Base-by-base conservation (phyloP, 106 monocot species). In the Posidonia australis region DNA sequence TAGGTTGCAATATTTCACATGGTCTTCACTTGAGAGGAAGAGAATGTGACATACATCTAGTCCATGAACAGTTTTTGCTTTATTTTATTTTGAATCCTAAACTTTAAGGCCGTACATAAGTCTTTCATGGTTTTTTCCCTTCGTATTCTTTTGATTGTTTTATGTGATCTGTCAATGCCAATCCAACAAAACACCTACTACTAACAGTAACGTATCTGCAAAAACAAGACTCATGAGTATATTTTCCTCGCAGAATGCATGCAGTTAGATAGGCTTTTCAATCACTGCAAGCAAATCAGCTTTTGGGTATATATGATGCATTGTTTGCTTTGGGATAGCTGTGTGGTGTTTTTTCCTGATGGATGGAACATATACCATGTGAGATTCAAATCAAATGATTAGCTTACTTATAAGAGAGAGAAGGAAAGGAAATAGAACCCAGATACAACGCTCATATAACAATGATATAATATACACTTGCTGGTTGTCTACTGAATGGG, bases 361-460 rank as follows among this genome's bases (percentile, higher is more conserved):
- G 74, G 74, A 74, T 58, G 66, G 66, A 74, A 48, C 66, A 60
- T 74, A 60, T 67, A 59, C 66, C 31, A 74, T 29, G 58, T 64
- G 66, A 41, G 68, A 61, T 62, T 43, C 66, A 75, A 68, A 75
- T 68, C 68, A 75, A 68, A 75, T 75, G 75, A 75, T 74, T 74
- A 67, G 74, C 26, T 74, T 46, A 24, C 62, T 43, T 20, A 13
- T 10, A 46, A 17, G 11, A 23, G 4, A 17, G 5, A 18, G 54
- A 23, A 17, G 31, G 24, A 17, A 13, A 28, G 6, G 42, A 62
- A 12, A 62, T 62, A 13, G 17, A 22, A 60, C 22, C 16, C 58
- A 12, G 29, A 54, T 21, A 22, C 21, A 54, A 22, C 29, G 7
- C 14, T 6, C n/a, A 30, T 18, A 19, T 58, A 32, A 14, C 16